Percentiles rank a stretch among this genome's conserved stretches.
Conservation (phyloP, 345 rosid genomes). For the Lagerstroemia speciosa region DNA sequence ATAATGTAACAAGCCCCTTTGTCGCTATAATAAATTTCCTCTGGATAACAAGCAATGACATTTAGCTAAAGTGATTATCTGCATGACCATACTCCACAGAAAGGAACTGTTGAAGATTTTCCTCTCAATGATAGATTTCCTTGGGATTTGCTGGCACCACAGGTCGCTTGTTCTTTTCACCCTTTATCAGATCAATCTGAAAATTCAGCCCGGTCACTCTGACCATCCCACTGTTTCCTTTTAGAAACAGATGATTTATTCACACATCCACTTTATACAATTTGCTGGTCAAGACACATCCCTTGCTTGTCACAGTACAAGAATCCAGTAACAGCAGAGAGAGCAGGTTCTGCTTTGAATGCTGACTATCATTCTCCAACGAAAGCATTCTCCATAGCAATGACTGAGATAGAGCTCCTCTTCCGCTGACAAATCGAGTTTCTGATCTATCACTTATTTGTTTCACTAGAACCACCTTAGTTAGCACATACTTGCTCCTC, state of each 20-base stretch:
- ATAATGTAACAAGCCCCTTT: neutral
- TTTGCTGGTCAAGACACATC: neutral
- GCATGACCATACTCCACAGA: neutral
- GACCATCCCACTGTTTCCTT: neutral
- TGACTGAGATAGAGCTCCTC: neutral
- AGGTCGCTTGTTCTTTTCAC: neutral
- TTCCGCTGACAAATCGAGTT: neutral
- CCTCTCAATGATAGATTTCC: neutral
- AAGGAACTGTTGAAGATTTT: neutral
- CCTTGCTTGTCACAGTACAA: neutral
- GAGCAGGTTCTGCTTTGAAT: neutral
- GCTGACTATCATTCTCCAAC: neutral
- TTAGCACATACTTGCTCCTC: conserved; percentile 1
- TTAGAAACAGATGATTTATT: neutral
- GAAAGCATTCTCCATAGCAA: neutral
- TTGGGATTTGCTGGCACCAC: neutral
- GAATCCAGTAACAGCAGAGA: neutral
- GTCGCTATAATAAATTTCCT: neutral
- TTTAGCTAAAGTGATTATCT: neutral
- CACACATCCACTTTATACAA: neutral
- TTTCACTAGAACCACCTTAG: conserved; percentile 7
- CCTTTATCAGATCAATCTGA: neutral
- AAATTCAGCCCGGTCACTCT: neutral
- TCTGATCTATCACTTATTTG: neutral
- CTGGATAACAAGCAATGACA: neutral